phyloP scores from a whole-genome alignment of 805 yeast species.

The Zygotorulaspora chibaensis region DNA sequence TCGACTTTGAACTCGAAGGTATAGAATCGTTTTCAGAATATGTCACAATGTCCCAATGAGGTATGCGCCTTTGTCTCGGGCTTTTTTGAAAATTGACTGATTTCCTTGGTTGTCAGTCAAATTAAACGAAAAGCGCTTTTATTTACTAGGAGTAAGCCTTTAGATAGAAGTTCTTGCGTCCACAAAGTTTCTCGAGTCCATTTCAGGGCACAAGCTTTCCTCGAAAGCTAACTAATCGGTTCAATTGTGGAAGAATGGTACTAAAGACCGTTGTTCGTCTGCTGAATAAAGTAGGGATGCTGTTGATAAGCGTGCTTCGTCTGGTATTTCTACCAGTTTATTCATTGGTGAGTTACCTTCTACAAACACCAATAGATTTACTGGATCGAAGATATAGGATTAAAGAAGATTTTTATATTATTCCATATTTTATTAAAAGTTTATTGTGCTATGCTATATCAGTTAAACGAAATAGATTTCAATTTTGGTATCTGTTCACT shows the following conservation, averaged over 20 bases:
- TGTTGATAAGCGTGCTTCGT: conserved; percentile 15
- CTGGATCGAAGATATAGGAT: conserved; percentile 35
- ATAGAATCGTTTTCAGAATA: conserved; percentile 1
- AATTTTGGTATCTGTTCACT: conserved; percentile 71
- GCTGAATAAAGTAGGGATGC: conserved; percentile 15
- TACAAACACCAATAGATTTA: conserved; percentile 13
- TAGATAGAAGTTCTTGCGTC: neutral
- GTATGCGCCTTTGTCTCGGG: neutral
- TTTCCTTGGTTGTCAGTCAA: neutral
- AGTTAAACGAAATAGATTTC: conserved; percentile 36
- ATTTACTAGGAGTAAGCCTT: neutral
- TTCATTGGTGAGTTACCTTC: conserved; percentile 13
- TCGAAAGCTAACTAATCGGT: neutral
- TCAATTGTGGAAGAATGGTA: conserved; percentile 2
- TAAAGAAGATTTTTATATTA: conserved; percentile 50
- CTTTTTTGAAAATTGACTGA: neutral
- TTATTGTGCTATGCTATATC: conserved; percentile 39
- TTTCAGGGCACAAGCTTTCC: neutral
- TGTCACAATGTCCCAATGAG: conserved; percentile 1
- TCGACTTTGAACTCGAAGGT: conserved; percentile 14
- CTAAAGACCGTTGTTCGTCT: conserved; percentile 11
- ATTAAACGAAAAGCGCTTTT: neutral
- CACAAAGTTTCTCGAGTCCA: no score
- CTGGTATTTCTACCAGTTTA: conserved; percentile 19
- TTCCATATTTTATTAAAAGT: conserved; percentile 40